Percentiles rank a stretch among this genome's conserved stretches.
Evolutionary conservation across 1,284 basidiomycete genomes (phyloP).

Genomic region (Pyrrhoderma noxium): DNA sequence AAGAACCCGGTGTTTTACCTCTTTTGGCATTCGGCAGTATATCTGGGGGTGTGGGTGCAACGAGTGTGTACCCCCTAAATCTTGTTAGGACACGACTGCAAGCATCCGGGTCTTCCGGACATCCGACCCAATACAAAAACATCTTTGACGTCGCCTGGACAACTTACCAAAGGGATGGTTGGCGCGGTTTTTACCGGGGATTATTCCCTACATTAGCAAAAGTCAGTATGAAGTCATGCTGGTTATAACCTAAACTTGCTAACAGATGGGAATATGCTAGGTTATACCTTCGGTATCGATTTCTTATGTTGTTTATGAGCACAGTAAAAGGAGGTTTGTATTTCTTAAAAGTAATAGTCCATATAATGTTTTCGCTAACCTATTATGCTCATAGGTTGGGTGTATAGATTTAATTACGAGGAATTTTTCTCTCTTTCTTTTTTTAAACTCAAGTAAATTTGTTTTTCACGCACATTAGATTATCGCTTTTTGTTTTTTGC

Average conservation of each 20-base stretch:
- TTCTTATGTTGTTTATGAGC: slow-evolving; percentile 87
- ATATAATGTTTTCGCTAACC: background rate
- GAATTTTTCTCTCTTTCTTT: background rate
- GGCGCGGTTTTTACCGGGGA: slow-evolving; percentile 94
- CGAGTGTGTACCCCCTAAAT: slow-evolving; percentile 88
- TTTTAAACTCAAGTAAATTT: background rate
- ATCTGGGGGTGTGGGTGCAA: slow-evolving; percentile 88
- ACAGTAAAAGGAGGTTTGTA: slow-evolving; percentile 65
- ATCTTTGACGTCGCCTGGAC: slow-evolving; percentile 79
- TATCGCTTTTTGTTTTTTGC: background rate
- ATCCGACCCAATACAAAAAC: slow-evolving; percentile 84
- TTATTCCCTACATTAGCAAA: slow-evolving; percentile 88
- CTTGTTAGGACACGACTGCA: slow-evolving; percentile 92
- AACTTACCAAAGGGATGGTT: slow-evolving; percentile 84
- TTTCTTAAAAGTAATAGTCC: background rate
- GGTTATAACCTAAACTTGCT: slow-evolving; percentile 8
- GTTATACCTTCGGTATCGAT: slow-evolving; percentile 93
- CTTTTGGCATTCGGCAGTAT: slow-evolving; percentile 82
- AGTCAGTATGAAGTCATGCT: slow-evolving; percentile 32
- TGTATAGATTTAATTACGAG: slow-evolving; percentile 11
- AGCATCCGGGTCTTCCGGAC: slow-evolving; percentile 90
- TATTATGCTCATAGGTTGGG: slow-evolving; percentile 9
- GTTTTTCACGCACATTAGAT: background rate
- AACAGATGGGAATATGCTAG: slow-evolving; percentile 31
- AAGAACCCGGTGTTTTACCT: slow-evolving; percentile 80